A percentile compares a stretch with the other conserved stretches of the same genome.
Evolutionary conservation across 371 early-diverging fungal genomes (phyloP).

Genomic region (Amoeboradix gromovi): DNA sequence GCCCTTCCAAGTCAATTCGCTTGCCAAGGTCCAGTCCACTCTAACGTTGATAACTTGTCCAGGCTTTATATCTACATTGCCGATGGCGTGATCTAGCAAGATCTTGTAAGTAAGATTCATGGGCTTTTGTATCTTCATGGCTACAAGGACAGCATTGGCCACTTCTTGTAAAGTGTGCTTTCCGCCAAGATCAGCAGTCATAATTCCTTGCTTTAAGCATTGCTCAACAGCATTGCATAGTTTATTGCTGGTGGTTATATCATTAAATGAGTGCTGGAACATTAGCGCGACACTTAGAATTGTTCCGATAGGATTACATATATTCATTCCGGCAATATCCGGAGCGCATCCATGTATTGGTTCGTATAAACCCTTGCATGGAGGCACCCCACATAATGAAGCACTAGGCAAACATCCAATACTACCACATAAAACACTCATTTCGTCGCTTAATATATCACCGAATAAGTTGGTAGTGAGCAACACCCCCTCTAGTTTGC

Average conservation of each 20-base stretch:
- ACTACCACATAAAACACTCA: constrained; percentile 70
- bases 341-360: constrained; percentile 94
- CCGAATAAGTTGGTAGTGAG: constrained; percentile 70
- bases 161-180: constrained; percentile 42
- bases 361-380: constrained; percentile 52
- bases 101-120: background rate
- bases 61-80: constrained; percentile 22
- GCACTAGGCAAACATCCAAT: constrained; percentile 79
- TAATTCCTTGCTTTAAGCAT: constrained; percentile 50
- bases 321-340: constrained; percentile 75
- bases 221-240: constrained; percentile 65
- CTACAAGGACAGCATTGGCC: constrained; percentile 56
- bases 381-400: constrained; percentile 48
- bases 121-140: background rate
- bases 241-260: constrained; percentile 53
- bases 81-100: background rate
- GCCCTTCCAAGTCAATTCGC: constrained; percentile 49
- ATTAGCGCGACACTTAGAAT: constrained; percentile 78
- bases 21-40: constrained; percentile 48
- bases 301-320: constrained; percentile 87
- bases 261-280: constrained; percentile 62
- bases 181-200: constrained; percentile 70
- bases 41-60: constrained; percentile 47
- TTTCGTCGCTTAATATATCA: constrained; percentile 21
- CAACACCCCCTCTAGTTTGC: constrained; percentile 61